Conservation (phyloP, 352 stramenopile species). For the Thalassiosira hispida region DNA sequence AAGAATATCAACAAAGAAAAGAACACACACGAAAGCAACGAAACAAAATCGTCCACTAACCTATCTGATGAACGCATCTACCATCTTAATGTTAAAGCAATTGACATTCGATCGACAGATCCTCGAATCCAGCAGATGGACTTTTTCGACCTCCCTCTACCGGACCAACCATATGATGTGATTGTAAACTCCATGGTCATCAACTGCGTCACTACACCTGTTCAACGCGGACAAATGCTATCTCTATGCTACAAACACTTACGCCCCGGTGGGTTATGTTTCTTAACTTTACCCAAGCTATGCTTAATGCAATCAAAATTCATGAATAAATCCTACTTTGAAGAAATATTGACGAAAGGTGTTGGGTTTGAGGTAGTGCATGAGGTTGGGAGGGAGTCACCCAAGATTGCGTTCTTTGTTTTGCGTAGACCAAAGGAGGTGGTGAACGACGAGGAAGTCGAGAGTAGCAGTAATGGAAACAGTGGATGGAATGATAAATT, state of each 20-base stretch:
- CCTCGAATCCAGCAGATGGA: conserved; percentile 91
- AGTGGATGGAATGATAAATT: conserved; percentile 35
- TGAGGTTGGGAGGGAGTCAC: conserved; percentile 64
- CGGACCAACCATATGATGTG: conserved; percentile 86
- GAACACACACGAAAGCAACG: background rate
- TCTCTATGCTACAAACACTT: conserved; percentile 71
- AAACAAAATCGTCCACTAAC: background rate
- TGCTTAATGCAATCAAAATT: conserved; percentile 78
- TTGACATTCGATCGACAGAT: conserved; percentile 93
- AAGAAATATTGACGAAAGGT: conserved; percentile 63
- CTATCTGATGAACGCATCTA: conserved; percentile 31
- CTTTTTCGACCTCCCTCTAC: conserved; percentile 89
- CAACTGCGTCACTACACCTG: conserved; percentile 93
- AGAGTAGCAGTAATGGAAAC: background rate
- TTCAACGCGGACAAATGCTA: conserved; percentile 88
- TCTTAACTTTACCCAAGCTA: conserved; percentile 72
- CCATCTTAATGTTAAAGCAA: conserved; percentile 90
- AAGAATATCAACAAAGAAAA: conserved; percentile 13
- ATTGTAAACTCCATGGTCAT: conserved; percentile 95
- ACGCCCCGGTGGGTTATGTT: conserved; percentile 66
- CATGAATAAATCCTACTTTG: conserved; percentile 64
- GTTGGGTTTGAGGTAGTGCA: conserved; percentile 70
- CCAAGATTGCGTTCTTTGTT: conserved; percentile 81
- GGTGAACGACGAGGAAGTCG: background rate
- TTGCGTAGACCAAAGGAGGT: conserved; percentile 44